Evolutionary conservation across 2,329 filamentous ascomycete species (phyloP).

Genomic region (Aaosphaeria pasadenensis): DNA sequence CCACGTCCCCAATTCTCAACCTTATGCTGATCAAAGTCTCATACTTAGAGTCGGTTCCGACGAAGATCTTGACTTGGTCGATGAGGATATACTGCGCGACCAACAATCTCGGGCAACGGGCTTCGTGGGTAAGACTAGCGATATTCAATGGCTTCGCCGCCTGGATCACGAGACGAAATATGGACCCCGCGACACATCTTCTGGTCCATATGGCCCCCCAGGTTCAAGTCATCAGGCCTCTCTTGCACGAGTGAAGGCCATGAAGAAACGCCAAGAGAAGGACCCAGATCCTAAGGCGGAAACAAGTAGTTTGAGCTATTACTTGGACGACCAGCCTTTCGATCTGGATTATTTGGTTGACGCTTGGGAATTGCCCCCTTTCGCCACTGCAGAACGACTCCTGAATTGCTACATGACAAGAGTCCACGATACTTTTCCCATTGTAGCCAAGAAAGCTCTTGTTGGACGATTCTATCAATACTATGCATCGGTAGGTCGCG

Average conservation of each 20-base stretch:
- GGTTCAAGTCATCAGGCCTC: slow-evolving; percentile 10
- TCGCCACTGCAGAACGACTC: slow-evolving; percentile 20
- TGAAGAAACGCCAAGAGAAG: slow-evolving; percentile 6
- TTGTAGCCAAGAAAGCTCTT: slow-evolving; percentile 31
- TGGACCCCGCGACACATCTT: background rate
- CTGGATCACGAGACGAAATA: background rate
- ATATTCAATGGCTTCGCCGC: slow-evolving; percentile 21
- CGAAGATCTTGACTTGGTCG: slow-evolving; percentile 17
- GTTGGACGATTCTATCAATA: slow-evolving; percentile 28
- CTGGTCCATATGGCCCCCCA: slow-evolving; percentile 16
- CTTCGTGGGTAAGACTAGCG: slow-evolving; percentile 20
- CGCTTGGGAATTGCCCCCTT: slow-evolving; percentile 23
- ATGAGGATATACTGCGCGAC: slow-evolving; percentile 20
- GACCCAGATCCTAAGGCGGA: slow-evolving; percentile 7
- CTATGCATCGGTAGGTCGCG: slow-evolving; percentile 16
- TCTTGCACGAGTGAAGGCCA: slow-evolving; percentile 8
- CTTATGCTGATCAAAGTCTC: background rate
- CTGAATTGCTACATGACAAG: slow-evolving; percentile 28
- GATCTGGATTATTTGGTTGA: slow-evolving; percentile 18
- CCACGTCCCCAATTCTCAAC: background rate
- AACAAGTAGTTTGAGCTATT: slow-evolving; percentile 23
- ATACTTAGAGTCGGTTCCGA: slow-evolving; percentile 13
- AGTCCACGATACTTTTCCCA: slow-evolving; percentile 24
- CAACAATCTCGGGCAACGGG: slow-evolving; percentile 23
- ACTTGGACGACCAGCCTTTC: slow-evolving; percentile 25